These are phyloP conservation scores for Daldinia loculata DNA, from an alignment of 495 filamentous ascomycete species.

Conservation along the genomic window DNA sequence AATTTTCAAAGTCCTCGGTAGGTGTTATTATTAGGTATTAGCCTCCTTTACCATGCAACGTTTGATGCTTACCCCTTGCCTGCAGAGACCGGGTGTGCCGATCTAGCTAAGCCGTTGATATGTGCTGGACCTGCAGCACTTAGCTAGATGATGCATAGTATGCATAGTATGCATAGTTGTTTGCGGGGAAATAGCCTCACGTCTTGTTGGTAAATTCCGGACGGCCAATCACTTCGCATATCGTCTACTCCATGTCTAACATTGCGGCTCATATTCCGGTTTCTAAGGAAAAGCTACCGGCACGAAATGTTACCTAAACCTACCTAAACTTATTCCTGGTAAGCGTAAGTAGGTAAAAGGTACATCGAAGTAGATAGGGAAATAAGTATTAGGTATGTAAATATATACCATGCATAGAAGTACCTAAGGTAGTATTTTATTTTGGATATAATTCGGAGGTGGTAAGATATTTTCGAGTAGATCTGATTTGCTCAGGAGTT, in stretches of 20 bases:
- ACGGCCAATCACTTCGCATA: conserved; percentile 29
- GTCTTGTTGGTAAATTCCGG: conserved; percentile 14
- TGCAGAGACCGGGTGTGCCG: conserved; percentile 19
- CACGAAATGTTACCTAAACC: conserved; percentile 5
- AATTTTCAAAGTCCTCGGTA: conserved; percentile 6
- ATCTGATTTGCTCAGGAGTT: background rate
- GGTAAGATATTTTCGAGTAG: background rate
- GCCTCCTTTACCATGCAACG: conserved; percentile 31
- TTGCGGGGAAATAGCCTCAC: conserved; percentile 45
- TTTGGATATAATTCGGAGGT: background rate
- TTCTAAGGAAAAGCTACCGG: conserved; percentile 5
- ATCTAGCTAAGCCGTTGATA: conserved; percentile 15
- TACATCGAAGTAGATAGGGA: background rate
- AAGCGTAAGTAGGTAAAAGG: background rate
- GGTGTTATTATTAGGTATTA: conserved; percentile 37
- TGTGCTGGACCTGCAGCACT: conserved; percentile 24
- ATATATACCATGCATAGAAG: background rate
- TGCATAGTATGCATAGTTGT: conserved; percentile 30
- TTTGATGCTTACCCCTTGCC: conserved; percentile 21
- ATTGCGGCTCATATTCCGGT: conserved; percentile 33
- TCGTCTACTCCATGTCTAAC: conserved; percentile 22
- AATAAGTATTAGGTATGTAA: background rate
- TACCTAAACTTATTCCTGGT: background rate
- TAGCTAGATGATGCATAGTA: conserved; percentile 26
- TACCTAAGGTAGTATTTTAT: background rate